These are phyloP conservation scores for Babesia sp. DNA, from an alignment of 169 alveolate genomes.

Conservation along the genomic window DNA sequence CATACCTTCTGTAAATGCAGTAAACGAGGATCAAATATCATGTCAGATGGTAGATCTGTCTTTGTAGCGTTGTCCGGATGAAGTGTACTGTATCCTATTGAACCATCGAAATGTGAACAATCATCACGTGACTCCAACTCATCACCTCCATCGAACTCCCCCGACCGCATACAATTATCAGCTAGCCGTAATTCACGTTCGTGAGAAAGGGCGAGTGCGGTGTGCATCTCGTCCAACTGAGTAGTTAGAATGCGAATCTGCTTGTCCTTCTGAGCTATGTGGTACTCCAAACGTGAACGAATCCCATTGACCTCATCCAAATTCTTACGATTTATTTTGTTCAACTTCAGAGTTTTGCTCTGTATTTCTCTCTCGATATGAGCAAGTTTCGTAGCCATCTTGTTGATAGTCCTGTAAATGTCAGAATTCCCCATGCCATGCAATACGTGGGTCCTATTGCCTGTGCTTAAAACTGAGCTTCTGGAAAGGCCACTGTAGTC, in stretches of 20 bases:
- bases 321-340: slow-evolving; percentile 48
- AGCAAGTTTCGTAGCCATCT: slow-evolving; percentile 57
- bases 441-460: background rate
- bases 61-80: background rate
- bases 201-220: slow-evolving; percentile 67
- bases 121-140: background rate
- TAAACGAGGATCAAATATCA: background rate
- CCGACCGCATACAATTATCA: background rate
- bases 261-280: slow-evolving; percentile 49
- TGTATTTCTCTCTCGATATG: slow-evolving; percentile 55
- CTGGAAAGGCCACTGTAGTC: background rate
- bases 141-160: background rate
- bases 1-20: background rate
- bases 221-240: slow-evolving; percentile 69
- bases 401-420: slow-evolving; percentile 46
- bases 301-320: slow-evolving; percentile 50
- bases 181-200: slow-evolving; percentile 59
- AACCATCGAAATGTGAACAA: background rate
- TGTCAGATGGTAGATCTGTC: background rate
- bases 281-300: slow-evolving; percentile 49
- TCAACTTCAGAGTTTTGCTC: slow-evolving; percentile 51
- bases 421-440: slow-evolving; percentile 26
- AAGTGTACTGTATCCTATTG: background rate
- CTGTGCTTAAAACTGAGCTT: background rate
- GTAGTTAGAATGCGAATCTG: slow-evolving; percentile 42